Base-by-base conservation (phyloP, 2,329 filamentous ascomycete species). In the Alternaria novae-zelandiae region DNA sequence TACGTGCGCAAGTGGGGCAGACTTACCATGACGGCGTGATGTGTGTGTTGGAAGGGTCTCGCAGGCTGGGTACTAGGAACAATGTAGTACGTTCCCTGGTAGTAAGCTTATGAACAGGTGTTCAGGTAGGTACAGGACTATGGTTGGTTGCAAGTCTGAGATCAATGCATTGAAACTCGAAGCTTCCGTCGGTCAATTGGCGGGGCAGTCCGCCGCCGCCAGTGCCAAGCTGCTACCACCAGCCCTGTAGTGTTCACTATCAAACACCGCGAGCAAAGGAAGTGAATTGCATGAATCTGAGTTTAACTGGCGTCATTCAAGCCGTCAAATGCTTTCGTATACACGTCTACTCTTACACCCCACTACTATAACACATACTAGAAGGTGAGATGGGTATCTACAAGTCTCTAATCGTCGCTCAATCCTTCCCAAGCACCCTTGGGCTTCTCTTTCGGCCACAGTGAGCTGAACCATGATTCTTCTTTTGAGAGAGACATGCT, bases 381-480 rank as follows among this genome's bases (percentile, higher is more conserved):
- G 64, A 72, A 73, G 67, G 51, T 61, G 67, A 70, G 63, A 69
- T 66, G 54, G 63, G 53, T 63, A 70, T 69, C 44, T 63, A 62
- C 59, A 46, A 41, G 45, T 59, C 43, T 66, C 70, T 63, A 65
- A 28, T 77, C 75, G 23, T 77, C 74, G n/a, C 61, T 67, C 64
- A 79, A 57, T 3, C 71, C 75, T 30, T 78, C 74, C 77, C 77
- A 79, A 26, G 67, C 61, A 13, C 69, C 70, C 60, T 78, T 78
- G 64, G 75, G 68, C 68, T 76, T 75, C 61, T 73, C 73, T 47
- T 76, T 72, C 17, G 74, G 70, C 77, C 76, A 79, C 15, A 78
- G 30, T 13, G 69, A 70, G 46, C 65, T 71, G 53, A 76, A 68
- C 77, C 74, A 78, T 11, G 74, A 65, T 43, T 68, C 69, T 25